These are phyloP conservation scores for Biscogniauxia marginata DNA, from an alignment of 2,329 filamentous ascomycete species.

Conservation along the genomic window DNA sequence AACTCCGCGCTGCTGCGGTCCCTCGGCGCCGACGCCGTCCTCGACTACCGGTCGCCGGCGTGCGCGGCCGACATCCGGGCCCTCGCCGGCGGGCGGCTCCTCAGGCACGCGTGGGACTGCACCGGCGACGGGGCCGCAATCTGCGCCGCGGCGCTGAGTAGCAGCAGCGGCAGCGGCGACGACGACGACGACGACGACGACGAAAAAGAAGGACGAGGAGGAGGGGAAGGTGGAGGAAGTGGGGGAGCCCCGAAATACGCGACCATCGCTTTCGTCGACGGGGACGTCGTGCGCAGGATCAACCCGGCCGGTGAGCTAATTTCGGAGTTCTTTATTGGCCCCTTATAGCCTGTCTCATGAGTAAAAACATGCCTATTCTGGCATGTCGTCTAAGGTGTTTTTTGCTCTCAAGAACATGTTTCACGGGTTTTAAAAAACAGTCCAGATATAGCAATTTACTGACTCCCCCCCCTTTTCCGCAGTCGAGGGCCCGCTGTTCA, in stretches of 20 bases:
- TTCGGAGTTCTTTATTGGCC: too few relatives aligned
- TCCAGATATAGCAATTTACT: too few relatives aligned
- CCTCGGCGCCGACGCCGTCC: conserved; percentile 32
- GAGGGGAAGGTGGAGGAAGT: background rate
- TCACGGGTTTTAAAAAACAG: too few relatives aligned
- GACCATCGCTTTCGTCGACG: conserved; percentile 38
- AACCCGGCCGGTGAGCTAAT: background rate
- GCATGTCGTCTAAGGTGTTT: too few relatives aligned
- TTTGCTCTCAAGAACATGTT: too few relatives aligned
- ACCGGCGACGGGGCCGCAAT: conserved; percentile 28
- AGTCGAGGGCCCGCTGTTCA: conserved; percentile 27
- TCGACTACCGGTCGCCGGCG: conserved; percentile 31
- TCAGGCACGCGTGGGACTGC: conserved; percentile 39
- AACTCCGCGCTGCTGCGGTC: conserved; percentile 37
- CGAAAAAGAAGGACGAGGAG: conserved; percentile 25
- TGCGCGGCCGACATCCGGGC: conserved; percentile 23
- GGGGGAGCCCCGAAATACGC: conserved; percentile 37
- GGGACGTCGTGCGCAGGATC: conserved; percentile 41
- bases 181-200: too few relatives aligned
- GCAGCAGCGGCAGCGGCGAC: too few relatives aligned
- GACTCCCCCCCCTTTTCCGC: too few relatives aligned
- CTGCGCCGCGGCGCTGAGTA: conserved; percentile 30
- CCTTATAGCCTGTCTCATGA: too few relatives aligned
- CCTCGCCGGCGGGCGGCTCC: conserved; percentile 18
- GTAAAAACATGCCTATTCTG: too few relatives aligned